phyloP scores from a whole-genome alignment of 768 basidiomycete genomes.

The Rhizopogon vulgaris region DNA sequence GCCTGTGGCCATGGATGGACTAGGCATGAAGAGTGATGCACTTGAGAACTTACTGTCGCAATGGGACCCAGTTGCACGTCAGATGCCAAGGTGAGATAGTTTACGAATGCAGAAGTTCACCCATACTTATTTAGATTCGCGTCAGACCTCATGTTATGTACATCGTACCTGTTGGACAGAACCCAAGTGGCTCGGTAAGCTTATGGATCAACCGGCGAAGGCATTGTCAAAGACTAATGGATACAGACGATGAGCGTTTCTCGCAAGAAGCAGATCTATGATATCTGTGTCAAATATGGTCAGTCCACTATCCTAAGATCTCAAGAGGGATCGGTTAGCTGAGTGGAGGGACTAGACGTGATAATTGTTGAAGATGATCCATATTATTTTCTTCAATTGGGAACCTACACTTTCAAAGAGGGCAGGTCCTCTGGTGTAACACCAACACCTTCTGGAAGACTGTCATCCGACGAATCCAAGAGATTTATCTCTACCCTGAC shows the following conservation, averaged over 20 bases:
- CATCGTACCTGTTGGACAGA: slow-evolving; percentile 78
- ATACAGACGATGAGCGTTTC: slow-evolving; percentile 50
- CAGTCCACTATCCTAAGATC: slow-evolving; percentile 1
- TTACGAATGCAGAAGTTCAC: neutral
- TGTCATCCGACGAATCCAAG: slow-evolving; percentile 32
- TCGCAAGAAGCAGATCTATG: slow-evolving; percentile 76
- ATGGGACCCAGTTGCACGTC: slow-evolving; percentile 60
- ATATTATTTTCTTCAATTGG: slow-evolving; percentile 70
- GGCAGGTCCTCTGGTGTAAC: slow-evolving; percentile 17
- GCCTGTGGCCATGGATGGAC: slow-evolving; percentile 59
- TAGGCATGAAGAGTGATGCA: slow-evolving; percentile 59
- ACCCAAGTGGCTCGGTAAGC: slow-evolving; percentile 71
- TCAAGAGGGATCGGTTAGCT: neutral
- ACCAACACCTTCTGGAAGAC: slow-evolving; percentile 3
- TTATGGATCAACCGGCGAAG: neutral
- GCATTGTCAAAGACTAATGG: neutral
- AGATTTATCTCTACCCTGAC: slow-evolving; percentile 48
- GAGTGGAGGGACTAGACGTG: slow-evolving; percentile 37
- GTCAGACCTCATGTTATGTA: slow-evolving; percentile 66
- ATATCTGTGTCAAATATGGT: slow-evolving; percentile 80
- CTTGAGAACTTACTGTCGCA: slow-evolving; percentile 52
- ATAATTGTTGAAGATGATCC: slow-evolving; percentile 85
- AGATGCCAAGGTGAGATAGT: slow-evolving; percentile 45
- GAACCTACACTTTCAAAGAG: slow-evolving; percentile 42
- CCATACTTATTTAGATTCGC: neutral